These are phyloP conservation scores for Fraxinus velutina DNA, from an alignment of 305 asterid species.

Conservation along the genomic window DNA sequence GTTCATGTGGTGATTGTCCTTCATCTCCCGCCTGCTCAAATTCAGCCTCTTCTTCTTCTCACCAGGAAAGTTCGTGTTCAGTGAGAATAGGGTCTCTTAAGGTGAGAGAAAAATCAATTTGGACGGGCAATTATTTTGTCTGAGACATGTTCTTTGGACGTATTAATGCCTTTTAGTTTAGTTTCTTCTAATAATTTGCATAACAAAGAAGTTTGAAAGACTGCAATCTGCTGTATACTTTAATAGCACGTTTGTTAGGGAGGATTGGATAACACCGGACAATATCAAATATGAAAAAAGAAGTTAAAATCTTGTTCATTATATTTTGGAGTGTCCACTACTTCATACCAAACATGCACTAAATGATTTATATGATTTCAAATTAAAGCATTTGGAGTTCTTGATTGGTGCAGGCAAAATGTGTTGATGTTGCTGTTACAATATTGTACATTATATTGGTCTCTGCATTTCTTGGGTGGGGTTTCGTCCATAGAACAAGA, in stretches of 20 bases:
- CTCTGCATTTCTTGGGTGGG: conserved; percentile 90
- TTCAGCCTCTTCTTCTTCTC: conserved; percentile 58
- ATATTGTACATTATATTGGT: conserved; percentile 60
- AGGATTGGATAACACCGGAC: neutral
- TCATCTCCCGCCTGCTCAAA: conserved; percentile 61
- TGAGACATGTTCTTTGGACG: neutral
- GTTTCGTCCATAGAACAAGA: conserved; percentile 59
- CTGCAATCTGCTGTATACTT: neutral
- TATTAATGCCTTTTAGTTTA: neutral
- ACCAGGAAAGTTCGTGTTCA: conserved; percentile 65
- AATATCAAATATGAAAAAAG: neutral
- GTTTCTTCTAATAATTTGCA: neutral
- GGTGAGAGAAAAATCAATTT: conserved; percentile 40
- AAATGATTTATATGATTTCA: neutral
- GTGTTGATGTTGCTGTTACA: conserved; percentile 82
- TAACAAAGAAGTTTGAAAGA: neutral
- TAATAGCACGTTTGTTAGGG: neutral
- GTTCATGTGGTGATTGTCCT: conserved; percentile 99
- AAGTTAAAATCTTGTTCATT: neutral
- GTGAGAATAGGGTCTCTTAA: conserved; percentile 75
- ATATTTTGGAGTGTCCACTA: neutral
- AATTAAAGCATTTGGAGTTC: conserved; percentile 6
- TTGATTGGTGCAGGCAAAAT: conserved; percentile 70
- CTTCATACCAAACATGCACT: neutral
- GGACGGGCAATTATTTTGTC: neutral